Evolutionary conservation across 1,284 basidiomycete species (phyloP), one percentile per base, ranked within the genome.

Genomic region (Boletus smithii): DNA sequence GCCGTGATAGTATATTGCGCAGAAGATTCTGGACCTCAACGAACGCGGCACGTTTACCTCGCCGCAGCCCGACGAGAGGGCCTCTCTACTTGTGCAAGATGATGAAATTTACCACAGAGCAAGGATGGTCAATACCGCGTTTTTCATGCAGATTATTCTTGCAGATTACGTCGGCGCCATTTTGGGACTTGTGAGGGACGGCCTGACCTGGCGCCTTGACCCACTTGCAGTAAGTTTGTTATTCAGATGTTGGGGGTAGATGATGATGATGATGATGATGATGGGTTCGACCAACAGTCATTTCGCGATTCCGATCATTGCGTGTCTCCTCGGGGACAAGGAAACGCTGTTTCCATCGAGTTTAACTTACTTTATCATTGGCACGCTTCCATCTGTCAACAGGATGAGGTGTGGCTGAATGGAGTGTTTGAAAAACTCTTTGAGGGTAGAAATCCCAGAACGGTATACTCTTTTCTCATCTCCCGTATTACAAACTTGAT

Each of bases 31-130:
- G 20, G 70, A 76, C 44, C 80, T 90, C 61, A 88, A 91, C 60
- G 87, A 90, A 61, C 61, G 67, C 16, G 71, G 74, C 1, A 73
- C 63, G 3, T 81, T 73, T 32, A 30, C 23, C 5, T 43, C 26
- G 4, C 62, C 58, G 26, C 22, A 6, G 3, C 27, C 32, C 65
- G 44, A 62, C 16, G 62, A 69, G 22, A 61, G 64, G 14, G 62
- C 60, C 18, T 59, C 69, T 26, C 60, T 61, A 17, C 55, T 51
- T 26, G 66, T 61, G 0, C 85, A 88, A 59, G 85, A 86, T 50
- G 79, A 87, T 42, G 86, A 88, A 59, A 76, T 91, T 43, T 91
- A 90, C 73, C 73, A 87, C 48, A 80, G 82, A 18, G 76, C 88
- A 8, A 76, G 88, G 30, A 69, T 88, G 40, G 80, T 91, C 51